Percentiles rank a stretch among this genome's conserved stretches.
Evolutionary conservation across 2,329 filamentous ascomycete species (phyloP).

Genomic region (Arthrobotrys megalospora): DNA sequence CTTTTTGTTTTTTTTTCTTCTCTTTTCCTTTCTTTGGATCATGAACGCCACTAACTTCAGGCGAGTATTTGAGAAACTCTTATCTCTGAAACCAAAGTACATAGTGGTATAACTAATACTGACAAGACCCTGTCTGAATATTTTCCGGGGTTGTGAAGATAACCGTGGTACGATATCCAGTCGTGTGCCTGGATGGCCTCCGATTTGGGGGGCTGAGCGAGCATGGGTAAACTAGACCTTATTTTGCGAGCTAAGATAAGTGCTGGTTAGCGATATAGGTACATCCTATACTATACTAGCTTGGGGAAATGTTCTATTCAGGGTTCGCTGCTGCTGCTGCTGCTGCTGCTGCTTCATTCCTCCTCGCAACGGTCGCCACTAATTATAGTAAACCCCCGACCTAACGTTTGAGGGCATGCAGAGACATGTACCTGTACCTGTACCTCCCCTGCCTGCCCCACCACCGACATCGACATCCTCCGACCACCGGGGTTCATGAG

Average conservation of each 20-base stretch:
- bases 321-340: slow-evolving; percentile 7
- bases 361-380: slow-evolving; percentile 18
- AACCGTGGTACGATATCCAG: slow-evolving; percentile 8
- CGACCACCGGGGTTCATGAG: neutral
- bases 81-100: neutral
- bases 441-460: neutral
- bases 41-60: slow-evolving; percentile 28
- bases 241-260: slow-evolving; percentile 14
- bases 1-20: slow-evolving; percentile 9
- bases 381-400: slow-evolving; percentile 30
- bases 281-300: neutral
- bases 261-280: neutral
- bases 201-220: slow-evolving; percentile 19
- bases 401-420: slow-evolving; percentile 26
- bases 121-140: neutral
- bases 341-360: neutral
- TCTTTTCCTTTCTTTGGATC: slow-evolving; percentile 17
- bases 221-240: slow-evolving; percentile 9
- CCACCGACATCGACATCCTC: neutral
- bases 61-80: slow-evolving; percentile 24
- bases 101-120: neutral
- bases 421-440: neutral
- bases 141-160: slow-evolving; percentile 11
- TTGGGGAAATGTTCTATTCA: slow-evolving; percentile 5
- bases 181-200: slow-evolving; percentile 14